Evolutionary conservation across 2,329 filamentous ascomycete genomes (phyloP).

Genomic region (Cryphonectria radicalis): DNA sequence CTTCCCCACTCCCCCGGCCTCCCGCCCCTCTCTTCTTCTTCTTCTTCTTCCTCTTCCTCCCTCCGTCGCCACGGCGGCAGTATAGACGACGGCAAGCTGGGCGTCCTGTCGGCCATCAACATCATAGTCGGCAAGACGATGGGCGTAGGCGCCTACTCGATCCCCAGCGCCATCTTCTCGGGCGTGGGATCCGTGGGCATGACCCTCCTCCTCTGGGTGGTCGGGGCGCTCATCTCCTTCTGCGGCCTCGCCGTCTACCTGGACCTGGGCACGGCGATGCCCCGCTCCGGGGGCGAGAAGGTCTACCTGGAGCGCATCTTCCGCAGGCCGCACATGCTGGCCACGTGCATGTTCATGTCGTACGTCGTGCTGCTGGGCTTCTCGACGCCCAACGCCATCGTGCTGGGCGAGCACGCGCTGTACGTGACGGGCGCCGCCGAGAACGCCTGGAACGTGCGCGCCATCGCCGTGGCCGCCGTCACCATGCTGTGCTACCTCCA

Average conservation of each 20-base stretch:
- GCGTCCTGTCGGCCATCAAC: conserved; percentile 43
- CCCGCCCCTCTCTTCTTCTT: background rate
- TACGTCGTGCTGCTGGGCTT: conserved; percentile 56
- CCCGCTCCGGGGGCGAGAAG: conserved; percentile 54
- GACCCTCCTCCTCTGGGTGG: conserved; percentile 57
- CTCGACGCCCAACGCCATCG: conserved; percentile 56
- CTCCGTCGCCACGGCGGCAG: background rate
- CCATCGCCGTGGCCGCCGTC: conserved; percentile 51
- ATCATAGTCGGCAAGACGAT: conserved; percentile 45
- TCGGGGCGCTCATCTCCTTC: conserved; percentile 51
- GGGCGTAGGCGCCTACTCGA: conserved; percentile 56
- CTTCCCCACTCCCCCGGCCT: conserved; percentile 32
- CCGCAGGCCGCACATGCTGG: conserved; percentile 53
- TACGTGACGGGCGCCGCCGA: conserved; percentile 46
- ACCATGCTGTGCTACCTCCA: conserved; percentile 53
- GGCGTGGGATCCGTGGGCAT: conserved; percentile 60
- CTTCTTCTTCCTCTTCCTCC: background rate
- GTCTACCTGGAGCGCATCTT: conserved; percentile 60
- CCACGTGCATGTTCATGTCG: conserved; percentile 57
- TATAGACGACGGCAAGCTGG: conserved; percentile 39
- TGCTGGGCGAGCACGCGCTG: conserved; percentile 56
- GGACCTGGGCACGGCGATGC: conserved; percentile 49
- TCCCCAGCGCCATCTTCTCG: conserved; percentile 59
- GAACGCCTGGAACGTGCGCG: conserved; percentile 54
- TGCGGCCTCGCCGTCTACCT: conserved; percentile 52